Base-by-base conservation (phyloP, 2,329 filamentous ascomycete species). In the Eutypella sp. region DNA sequence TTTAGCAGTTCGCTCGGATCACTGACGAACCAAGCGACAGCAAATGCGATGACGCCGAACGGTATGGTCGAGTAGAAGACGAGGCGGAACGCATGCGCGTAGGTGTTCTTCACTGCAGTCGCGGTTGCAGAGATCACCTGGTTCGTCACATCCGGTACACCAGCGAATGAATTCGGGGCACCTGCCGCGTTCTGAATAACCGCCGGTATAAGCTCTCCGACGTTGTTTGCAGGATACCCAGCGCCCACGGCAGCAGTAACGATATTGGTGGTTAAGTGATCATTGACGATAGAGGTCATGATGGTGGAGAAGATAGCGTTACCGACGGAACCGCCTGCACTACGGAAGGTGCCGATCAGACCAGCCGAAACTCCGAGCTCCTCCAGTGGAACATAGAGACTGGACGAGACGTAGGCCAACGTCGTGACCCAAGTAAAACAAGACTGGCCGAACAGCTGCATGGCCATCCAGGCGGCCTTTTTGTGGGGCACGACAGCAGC, bases 271-370 rank as follows among this genome's bases (percentile, higher is more conserved):
- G 49, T 58, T 2, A 67, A 54, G 33, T 61, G 47, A 20, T 51
- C 52, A 47, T 60, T 58, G 25, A 59, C 50, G 15, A 57, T 53
- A n/a, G 53, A 56, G 27, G 52, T 64, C 39, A 61, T 45, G 43
- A 67, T 61, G 7, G 61, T 61, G 15, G 56, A 56, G 55, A 65
- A 67, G 42, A 67, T 56, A 20, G 65, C 62, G 31, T 61, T 65
- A 18, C 62, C 64, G 15, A 67, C 58, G 8, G 61, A 59, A 15
- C 61, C 62, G 20, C 63, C 63, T 9, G 48, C 57, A 16, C 54
- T 59, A 27, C 63, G 55, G 50, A 62, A 63, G 0, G 61, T 62
- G 3, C 62, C 62, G 11, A 64, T 48, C 15, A 64, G 45, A 7
- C 62, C 62, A 36, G 58, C 53, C 15, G 60, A 56, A 10, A 62